phyloP scores from a whole-genome alignment of 2,329 filamentous ascomycete genomes.

The Trichoderma guizhouense region DNA sequence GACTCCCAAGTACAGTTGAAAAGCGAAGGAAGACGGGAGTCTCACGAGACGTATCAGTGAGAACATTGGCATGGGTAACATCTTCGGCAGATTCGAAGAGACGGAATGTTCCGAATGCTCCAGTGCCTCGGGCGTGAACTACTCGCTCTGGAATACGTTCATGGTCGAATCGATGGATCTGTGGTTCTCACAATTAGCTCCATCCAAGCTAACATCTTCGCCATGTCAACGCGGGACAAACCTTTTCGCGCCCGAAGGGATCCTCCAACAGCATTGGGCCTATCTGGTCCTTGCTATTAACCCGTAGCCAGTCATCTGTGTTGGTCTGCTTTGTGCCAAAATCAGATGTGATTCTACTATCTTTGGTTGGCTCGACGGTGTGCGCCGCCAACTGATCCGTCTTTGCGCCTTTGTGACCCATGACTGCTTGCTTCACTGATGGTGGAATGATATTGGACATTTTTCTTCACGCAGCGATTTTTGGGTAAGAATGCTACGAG shows the following conservation, averaged over 20 bases:
- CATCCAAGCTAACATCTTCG: neutral
- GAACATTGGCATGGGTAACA: slow-evolving; percentile 63
- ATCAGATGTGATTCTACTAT: slow-evolving; percentile 68
- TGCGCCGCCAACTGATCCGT: slow-evolving; percentile 56
- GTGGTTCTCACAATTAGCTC: neutral
- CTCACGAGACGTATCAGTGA: slow-evolving; percentile 54
- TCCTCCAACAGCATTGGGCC: slow-evolving; percentile 72
- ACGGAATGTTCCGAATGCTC: slow-evolving; percentile 68
- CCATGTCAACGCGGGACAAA: slow-evolving; percentile 28
- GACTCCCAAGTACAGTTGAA: slow-evolving; percentile 72
- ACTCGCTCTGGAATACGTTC: slow-evolving; percentile 58
- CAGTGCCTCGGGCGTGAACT: slow-evolving; percentile 68
- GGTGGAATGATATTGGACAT: slow-evolving; percentile 14
- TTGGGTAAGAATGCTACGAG: neutral
- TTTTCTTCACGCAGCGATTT: neutral
- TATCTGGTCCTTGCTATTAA: slow-evolving; percentile 57
- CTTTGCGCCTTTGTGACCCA: slow-evolving; percentile 50
- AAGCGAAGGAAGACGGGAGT: slow-evolving; percentile 52
- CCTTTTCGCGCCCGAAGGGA: slow-evolving; percentile 69
- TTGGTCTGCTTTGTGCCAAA: slow-evolving; percentile 70
- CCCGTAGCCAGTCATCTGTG: slow-evolving; percentile 74
- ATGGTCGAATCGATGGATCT: slow-evolving; percentile 74
- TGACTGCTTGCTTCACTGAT: slow-evolving; percentile 22
- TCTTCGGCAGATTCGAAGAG: slow-evolving; percentile 64
- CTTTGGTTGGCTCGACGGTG: slow-evolving; percentile 56